These are phyloP conservation scores for Phytophthora parvispora DNA, from an alignment of 352 stramenopile genomes.

Conservation along the genomic window DNA sequence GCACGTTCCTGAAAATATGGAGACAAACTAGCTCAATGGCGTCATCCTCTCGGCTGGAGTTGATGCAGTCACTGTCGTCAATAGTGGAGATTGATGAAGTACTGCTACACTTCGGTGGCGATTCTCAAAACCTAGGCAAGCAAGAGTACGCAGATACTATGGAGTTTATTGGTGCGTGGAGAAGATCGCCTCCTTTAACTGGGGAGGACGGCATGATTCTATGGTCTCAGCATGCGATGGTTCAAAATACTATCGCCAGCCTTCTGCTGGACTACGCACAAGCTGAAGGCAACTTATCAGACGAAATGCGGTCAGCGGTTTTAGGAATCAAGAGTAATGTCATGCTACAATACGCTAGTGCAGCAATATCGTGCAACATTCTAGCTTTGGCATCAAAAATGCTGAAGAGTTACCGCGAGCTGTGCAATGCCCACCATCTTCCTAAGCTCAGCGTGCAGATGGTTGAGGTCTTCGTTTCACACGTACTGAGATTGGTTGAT, in stretches of 20 bases:
- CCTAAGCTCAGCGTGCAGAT: constrained; percentile 84
- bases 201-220: constrained; percentile 60
- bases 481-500: constrained; percentile 82
- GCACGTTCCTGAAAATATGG: constrained; percentile 64
- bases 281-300: constrained; percentile 42
- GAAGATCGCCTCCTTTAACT: constrained; percentile 40
- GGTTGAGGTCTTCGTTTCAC: constrained; percentile 85
- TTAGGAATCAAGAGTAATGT: constrained; percentile 43
- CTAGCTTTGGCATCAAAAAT: constrained; percentile 79
- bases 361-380: constrained; percentile 74
- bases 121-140: constrained; percentile 9
- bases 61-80: constrained; percentile 75
- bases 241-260: constrained; percentile 50
- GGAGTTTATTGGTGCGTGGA: constrained; percentile 55
- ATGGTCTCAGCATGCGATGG: constrained; percentile 77
- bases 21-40: constrained; percentile 59
- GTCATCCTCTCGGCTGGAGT: constrained; percentile 53
- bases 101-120: constrained; percentile 26
- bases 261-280: constrained; percentile 44
- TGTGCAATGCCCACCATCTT: constrained; percentile 73
- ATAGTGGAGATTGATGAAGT: constrained; percentile 73
- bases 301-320: constrained; percentile 36
- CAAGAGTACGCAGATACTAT: constrained; percentile 20
- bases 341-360: constrained; percentile 79
- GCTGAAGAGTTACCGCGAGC: constrained; percentile 79